phyloP scores from a whole-genome alignment of 495 filamentous ascomycete genomes.

The Sabuloglossum arenarium region DNA sequence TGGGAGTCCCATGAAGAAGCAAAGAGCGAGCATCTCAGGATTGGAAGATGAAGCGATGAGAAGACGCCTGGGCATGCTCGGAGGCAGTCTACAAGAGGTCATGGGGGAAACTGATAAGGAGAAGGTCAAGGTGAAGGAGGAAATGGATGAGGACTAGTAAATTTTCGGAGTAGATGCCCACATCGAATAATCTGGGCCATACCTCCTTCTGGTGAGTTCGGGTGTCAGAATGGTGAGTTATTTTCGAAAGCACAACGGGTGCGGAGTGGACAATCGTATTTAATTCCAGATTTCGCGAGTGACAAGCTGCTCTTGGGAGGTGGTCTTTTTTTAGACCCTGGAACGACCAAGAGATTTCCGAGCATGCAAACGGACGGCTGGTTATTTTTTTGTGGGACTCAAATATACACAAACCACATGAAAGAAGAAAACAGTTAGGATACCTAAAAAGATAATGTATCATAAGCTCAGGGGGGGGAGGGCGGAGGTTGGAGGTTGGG shows the following conservation, averaged over 20 bases:
- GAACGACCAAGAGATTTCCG: not conserved
- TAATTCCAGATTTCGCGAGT: not conserved
- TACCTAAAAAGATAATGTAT: not conserved
- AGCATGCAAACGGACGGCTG: not conserved
- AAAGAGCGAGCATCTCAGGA: conserved; percentile 5
- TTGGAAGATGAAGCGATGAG: conserved; percentile 5
- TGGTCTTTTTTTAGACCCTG: not conserved
- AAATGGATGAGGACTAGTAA: not conserved
- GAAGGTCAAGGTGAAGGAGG: not conserved
- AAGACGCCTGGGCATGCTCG: conserved; percentile 4
- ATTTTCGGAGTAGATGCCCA: not conserved
- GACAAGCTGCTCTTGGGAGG: not conserved
- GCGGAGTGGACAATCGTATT: not conserved
- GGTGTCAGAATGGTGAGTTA: too few species aligned
- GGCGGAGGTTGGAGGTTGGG: not conserved
- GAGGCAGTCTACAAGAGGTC: not conserved
- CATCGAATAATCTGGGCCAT: not conserved
- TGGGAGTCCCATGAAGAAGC: conserved; percentile 8
- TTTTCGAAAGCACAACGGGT: not conserved
- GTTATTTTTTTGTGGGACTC: not conserved
- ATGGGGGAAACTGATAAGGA: not conserved
- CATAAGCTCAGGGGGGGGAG: not conserved
- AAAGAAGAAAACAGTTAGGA: not conserved
- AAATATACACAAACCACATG: not conserved
- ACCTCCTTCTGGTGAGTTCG: too few species aligned